Evolutionary conservation across 345 rosid genomes (phyloP).

Genomic region (Salix brachista): DNA sequence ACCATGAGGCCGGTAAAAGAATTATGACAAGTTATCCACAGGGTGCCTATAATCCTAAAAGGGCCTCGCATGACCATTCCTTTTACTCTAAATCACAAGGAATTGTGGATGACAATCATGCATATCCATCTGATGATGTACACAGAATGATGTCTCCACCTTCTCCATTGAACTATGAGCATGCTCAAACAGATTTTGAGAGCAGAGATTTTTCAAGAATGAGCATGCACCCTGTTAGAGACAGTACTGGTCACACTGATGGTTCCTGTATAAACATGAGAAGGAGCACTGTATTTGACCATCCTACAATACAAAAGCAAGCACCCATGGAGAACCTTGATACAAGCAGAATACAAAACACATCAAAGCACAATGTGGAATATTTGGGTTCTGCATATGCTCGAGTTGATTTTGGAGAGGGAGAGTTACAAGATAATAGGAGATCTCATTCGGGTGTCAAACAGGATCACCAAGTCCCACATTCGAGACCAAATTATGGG

Average conservation of each 20-base stretch:
- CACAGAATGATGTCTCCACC: slow-evolving; percentile 27
- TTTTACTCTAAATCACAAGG: slow-evolving; percentile 28
- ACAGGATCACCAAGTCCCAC: slow-evolving; percentile 26
- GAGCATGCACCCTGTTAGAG: slow-evolving; percentile 27
- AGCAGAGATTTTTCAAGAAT: slow-evolving; percentile 33
- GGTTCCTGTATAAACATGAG: slow-evolving; percentile 33
- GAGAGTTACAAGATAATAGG: slow-evolving; percentile 27
- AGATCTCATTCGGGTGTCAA: slow-evolving; percentile 21
- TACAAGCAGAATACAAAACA: slow-evolving; percentile 27
- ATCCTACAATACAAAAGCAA: slow-evolving; percentile 26
- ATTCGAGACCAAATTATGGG: slow-evolving; percentile 38
- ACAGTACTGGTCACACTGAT: slow-evolving; percentile 30
- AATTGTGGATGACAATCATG: slow-evolving; percentile 25
- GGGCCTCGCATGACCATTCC: slow-evolving; percentile 35
- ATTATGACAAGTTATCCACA: slow-evolving; percentile 22
- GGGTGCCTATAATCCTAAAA: slow-evolving; percentile 23
- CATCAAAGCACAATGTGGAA: slow-evolving; percentile 30
- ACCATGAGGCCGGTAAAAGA: slow-evolving; percentile 27
- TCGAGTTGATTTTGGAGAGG: slow-evolving; percentile 30
- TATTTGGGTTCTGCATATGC: slow-evolving; percentile 27
- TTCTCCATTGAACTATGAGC: slow-evolving; percentile 31
- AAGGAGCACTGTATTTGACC: slow-evolving; percentile 27
- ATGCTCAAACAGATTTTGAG: slow-evolving; percentile 27
- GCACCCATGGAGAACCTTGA: slow-evolving; percentile 27
- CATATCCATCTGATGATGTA: slow-evolving; percentile 30